Conservation (phyloP, 2,329 filamentous ascomycete genomes). For the Aspergillus sp. region DNA sequence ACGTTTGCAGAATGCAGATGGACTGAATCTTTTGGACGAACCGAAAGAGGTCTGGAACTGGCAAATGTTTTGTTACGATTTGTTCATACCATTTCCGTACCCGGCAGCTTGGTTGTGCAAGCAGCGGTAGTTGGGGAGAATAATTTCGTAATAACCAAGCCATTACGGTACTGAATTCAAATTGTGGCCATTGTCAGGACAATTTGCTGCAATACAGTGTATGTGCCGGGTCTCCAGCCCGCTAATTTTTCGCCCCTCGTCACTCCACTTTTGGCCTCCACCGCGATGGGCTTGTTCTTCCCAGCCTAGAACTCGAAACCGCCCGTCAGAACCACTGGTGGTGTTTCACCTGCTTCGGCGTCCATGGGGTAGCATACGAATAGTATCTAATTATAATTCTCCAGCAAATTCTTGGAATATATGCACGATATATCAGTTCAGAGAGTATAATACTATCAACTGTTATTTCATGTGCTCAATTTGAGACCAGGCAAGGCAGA, state of each 20-base stretch:
- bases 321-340: constrained; percentile 16
- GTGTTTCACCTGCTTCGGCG: constrained; percentile 19
- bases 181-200: background rate
- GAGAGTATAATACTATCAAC: no score
- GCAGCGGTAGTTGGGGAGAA: background rate
- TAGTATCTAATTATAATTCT: constrained; percentile 2
- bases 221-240: background rate
- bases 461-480: no score
- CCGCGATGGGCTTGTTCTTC: background rate
- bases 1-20: background rate
- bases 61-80: background rate
- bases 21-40: background rate
- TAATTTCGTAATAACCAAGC: no score
- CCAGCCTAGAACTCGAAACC: constrained; percentile 22
- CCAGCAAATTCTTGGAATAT: background rate
- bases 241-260: background rate
- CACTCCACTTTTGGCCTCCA: constrained; percentile 9
- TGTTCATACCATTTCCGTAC: background rate
- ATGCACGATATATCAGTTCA: no score
- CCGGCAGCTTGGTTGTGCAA: background rate
- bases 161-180: background rate
- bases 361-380: background rate
- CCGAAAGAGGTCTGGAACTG: background rate
- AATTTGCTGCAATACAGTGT: background rate
- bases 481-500: background rate